Base-by-base conservation (phyloP, 208 protist species). In the Trypanosoma cruzi region DNA sequence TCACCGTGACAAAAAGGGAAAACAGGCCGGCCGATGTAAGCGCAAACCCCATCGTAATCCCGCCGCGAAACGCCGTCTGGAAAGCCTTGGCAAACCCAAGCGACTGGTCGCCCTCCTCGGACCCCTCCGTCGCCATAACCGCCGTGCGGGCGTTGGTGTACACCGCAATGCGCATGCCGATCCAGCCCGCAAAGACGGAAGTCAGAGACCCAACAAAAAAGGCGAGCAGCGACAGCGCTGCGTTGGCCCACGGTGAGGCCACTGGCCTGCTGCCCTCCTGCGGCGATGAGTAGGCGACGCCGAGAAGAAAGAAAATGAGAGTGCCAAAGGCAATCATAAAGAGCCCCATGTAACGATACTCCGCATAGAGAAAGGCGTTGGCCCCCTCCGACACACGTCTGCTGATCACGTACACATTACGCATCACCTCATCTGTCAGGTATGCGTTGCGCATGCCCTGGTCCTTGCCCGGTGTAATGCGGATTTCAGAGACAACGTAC, bases 161-260 rank as follows among this genome's bases (percentile, higher is more conserved):
- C 13, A 97, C 92, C 36, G 88, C 87, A 63, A 97, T 95, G 67
- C 85, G 84, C 92, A 97, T 97, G 42, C 92, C 90, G 68, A 97
- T 89, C 82, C 84, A 93, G 24, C 92, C 92, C 16, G 90, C 75
- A n/a, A 66, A 61, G n/a, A 92, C 81, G 16, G 88, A 95, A 6
- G 90, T 94, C 50, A 93, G 8, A 11, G 87, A 85, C 42, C 92
- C 92, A 18, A 67, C 14, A 32, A 97, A 6, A 49, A 97, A 96
- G 16, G 88, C 72, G 34, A 94, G 77, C 37, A 90, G 61, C 4
- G 81, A 89, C 24, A 94, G 74, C 5, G 62, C 62, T 14, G 90
- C 90, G 64, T 84, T 94, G 18, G 62, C 53, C 87, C 87, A 93
- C 59, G 84, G 82, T 14, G 68, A 31, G 24, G 42, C 32, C 13